Evolutionary conservation across 2,329 filamentous ascomycete species (phyloP), one percentile per base, ranked within the genome.

Genomic region (Samsoniella hepiali): DNA sequence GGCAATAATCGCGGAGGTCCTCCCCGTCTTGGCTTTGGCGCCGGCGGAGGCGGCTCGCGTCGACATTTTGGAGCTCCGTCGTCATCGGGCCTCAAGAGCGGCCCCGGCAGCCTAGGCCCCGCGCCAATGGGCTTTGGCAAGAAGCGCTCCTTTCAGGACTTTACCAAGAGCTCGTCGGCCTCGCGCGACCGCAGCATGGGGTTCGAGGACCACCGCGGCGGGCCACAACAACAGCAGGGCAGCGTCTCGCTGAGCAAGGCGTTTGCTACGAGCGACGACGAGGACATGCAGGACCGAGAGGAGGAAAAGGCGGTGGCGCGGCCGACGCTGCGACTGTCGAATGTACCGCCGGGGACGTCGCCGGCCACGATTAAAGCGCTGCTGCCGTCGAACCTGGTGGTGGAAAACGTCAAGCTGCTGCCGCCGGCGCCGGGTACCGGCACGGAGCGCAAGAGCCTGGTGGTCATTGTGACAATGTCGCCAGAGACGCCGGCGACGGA

Each of bases 401-500:
- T 94, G 5, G 91, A 94, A 70, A 83, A 86, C 66, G 87, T 97
- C 58, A 89, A 89, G 70, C 86, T 95, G 36, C 75, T 90, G 34
- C 84, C 87, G 3, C 76, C 83, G 0, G 72, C 77, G 13, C 82
- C 81, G 2, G 59, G 40, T 13, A 78, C 76, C 44, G 76, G 76
- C 13, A 82, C 79, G 3, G 90, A 93, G 68, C 84, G 89, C 64
- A 93, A 88, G 71, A 89, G 88, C 2, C 83, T 86, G 40, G 84
- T 91, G 17, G 92, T 92, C 5, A 91, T 97, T 69, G 89, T 95
- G 53, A 93, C 90, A 0, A 77, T 97, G 36, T 87, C 90, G 1
- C 87, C 90, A 64, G 91, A 95, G 67, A 95, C 92, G 0, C 86
- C 92, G 0, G 90, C 89, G 0, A 90, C 88, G 31, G 91, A 96